Evolutionary conservation across 1,139 yeast species (phyloP), one percentile per base, ranked within the genome.

Genomic region (Blastobotrys elegans): DNA sequence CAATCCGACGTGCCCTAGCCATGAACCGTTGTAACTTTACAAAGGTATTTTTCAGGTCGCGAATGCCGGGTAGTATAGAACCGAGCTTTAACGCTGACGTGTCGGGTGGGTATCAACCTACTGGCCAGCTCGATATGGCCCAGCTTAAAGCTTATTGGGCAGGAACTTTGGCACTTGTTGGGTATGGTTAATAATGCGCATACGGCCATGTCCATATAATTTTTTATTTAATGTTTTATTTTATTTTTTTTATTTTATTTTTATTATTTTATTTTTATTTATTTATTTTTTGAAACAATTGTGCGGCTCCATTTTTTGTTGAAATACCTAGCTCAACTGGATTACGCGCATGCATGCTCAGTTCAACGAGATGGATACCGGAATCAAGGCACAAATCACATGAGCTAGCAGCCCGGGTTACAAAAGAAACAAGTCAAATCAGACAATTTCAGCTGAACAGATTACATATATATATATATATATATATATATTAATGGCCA

Each of bases 61-160:
- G 39, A 33, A 44, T 44, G 47, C 43, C 43, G 13, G 36, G 13
- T 4, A 8, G 31, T 16, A 18, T 13, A 2, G 11, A 27, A 5
- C 11, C 30, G 14, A 22, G 20, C 7, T 34, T 35, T 11, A 27
- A 37, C 20, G 46, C 46, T 11, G 40, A 43, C 17, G 46, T 43
- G 11, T 13, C 40, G 6, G 46, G 46, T 21, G 46, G 46, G 24
- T 44, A 39, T 17, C 43, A 44, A 20, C 47, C 47, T 7, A 30
- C 16, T 22, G 47, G 47, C 10, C n/a, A 14, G 21, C 30, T 44
- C 11, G 33, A 32, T 11, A 24, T 6, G n/a, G 34, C 16, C 30
- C 7, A 11, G n/a, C 22, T 44, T 5, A 44, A 44, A 6, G 8
- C 10, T 4, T 44, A 33, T 31, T 44, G 47, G 47, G 17, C 4